Conservation (phyloP, 108 stramenopile genomes). For the Discostella stelligeroides region DNA sequence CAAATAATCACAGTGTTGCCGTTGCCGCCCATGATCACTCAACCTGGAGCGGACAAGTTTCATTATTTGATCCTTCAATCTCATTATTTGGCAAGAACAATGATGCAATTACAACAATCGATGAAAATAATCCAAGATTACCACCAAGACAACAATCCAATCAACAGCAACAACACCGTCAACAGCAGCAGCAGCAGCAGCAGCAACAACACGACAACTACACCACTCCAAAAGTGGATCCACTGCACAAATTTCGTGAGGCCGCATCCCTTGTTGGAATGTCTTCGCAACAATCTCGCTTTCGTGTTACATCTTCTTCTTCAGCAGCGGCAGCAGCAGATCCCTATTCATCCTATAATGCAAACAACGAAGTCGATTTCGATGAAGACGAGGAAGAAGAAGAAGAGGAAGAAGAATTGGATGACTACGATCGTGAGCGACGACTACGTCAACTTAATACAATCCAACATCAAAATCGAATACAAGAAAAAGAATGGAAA, state of each 20-base stretch:
- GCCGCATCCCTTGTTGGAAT: conserved; percentile 26
- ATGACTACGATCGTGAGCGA: conserved; percentile 45
- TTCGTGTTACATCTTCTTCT: conserved; percentile 8
- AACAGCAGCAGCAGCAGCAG: neutral
- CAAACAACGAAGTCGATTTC: too few relatives aligned
- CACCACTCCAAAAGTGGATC: too few relatives aligned
- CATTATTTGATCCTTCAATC: conserved; percentile 5
- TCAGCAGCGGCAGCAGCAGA: conserved; percentile 8
- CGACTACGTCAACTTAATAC: conserved; percentile 14
- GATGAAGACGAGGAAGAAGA: conserved; percentile 69
- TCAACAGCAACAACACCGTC: neutral
- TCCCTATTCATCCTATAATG: conserved; percentile 18
- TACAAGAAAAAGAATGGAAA: conserved; percentile 33
- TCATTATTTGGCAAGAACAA: neutral
- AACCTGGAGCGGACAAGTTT: conserved; percentile 10
- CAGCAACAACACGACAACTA: neutral
- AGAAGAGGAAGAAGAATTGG: conserved; percentile 59
- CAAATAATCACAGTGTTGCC: too few relatives aligned
- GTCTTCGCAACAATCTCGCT: conserved; percentile 28
- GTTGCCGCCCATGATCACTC: too few relatives aligned
- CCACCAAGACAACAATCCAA: neutral
- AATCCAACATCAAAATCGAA: neutral
- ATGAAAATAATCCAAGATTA: neutral
- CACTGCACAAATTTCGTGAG: conserved; percentile 19
- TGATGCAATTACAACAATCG: neutral